phyloP scores from a whole-genome alignment of 2,329 filamentous ascomycete species.

The Simplicillium sp. region DNA sequence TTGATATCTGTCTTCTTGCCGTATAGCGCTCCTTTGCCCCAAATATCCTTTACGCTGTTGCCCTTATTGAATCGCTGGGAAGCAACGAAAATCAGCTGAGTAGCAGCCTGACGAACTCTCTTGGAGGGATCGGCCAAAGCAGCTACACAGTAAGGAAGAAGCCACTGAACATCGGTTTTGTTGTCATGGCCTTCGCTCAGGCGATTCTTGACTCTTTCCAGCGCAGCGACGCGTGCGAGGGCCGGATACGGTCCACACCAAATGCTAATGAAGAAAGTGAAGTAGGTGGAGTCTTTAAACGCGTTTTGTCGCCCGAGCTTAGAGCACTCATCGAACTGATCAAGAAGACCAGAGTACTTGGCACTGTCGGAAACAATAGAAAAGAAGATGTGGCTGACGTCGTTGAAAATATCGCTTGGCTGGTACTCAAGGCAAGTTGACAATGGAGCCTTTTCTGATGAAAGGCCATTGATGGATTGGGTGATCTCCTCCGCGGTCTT shows the following conservation, averaged over 20 bases:
- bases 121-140: constrained; percentile 69
- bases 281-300: constrained; percentile 53
- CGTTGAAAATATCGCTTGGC: constrained; percentile 43
- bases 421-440: constrained; percentile 43
- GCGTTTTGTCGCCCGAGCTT: constrained; percentile 45
- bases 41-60: constrained; percentile 31
- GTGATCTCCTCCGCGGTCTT: constrained; percentile 27
- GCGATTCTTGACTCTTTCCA: constrained; percentile 52
- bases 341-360: constrained; percentile 27
- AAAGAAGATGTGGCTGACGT: constrained; percentile 50
- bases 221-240: constrained; percentile 57
- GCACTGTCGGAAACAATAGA: constrained; percentile 36
- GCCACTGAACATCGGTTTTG: constrained; percentile 60
- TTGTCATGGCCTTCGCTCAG: constrained; percentile 40
- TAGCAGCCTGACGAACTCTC: constrained; percentile 66
- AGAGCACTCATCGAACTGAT: constrained; percentile 43
- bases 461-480: constrained; percentile 27
- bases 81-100: constrained; percentile 53
- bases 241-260: constrained; percentile 66
- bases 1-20: constrained; percentile 42
- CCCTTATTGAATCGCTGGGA: constrained; percentile 34
- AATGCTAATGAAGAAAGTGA: constrained; percentile 67
- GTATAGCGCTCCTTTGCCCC: constrained; percentile 60
- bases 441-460: constrained; percentile 24
- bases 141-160: constrained; percentile 73